Evolutionary conservation across 306 rosid species (phyloP).

Genomic region (Quercus cerris): DNA sequence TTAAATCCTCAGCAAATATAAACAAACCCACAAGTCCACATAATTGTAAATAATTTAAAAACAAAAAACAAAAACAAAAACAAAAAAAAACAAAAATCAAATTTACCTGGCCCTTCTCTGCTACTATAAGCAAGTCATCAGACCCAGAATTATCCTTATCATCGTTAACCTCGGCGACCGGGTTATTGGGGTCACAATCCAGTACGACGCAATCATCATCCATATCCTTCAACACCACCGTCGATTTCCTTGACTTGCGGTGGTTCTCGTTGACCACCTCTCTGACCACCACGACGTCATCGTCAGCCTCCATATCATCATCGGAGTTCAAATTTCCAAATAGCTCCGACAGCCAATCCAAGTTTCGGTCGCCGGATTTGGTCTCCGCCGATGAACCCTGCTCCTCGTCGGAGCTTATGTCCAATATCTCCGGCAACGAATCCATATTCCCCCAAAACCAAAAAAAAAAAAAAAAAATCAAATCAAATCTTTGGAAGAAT

Average conservation of each 20-base stretch:
- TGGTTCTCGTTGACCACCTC: slow-evolving; percentile 43
- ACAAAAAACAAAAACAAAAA: too few relatives aligned
- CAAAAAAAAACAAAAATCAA: background rate
- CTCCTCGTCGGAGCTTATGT: slow-evolving; percentile 90
- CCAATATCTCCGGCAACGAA: slow-evolving; percentile 36
- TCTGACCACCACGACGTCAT: slow-evolving; percentile 44
- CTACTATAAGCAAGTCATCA: slow-evolving; percentile 66
- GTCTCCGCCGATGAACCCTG: slow-evolving; percentile 11
- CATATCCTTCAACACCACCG: slow-evolving; percentile 7
- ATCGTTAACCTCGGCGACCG: slow-evolving; percentile 30
- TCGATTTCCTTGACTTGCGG: slow-evolving; percentile 34
- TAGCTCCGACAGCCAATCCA: slow-evolving; percentile 47
- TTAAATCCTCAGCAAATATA: background rate
- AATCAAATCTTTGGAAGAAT: background rate
- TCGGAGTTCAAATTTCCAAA: slow-evolving; percentile 6
- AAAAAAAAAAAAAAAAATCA: background rate
- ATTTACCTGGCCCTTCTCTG: slow-evolving; percentile 78
- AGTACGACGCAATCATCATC: slow-evolving; percentile 71
- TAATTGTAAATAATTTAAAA: too few relatives aligned
- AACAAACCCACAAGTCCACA: too few relatives aligned
- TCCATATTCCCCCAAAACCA: slow-evolving; percentile 3
- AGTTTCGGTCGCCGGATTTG: background rate
- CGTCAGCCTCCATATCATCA: slow-evolving; percentile 10
- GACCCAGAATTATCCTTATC: slow-evolving; percentile 34
- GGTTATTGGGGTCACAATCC: slow-evolving; percentile 67